phyloP scores from a whole-genome alignment of 306 rosid genomes.

The Carpinus viminea region DNA sequence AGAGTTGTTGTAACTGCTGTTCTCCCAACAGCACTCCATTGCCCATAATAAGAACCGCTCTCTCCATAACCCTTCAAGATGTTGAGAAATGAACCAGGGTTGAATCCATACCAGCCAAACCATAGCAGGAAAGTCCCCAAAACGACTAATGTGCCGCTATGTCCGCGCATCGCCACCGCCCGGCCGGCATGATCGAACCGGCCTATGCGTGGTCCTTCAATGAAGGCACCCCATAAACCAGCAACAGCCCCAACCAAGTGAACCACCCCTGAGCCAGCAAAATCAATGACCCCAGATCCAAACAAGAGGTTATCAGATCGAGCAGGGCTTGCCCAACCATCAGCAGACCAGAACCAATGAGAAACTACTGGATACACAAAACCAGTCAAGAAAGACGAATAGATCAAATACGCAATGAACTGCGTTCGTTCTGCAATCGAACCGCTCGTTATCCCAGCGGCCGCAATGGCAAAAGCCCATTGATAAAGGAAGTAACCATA shows the following conservation, averaged over 20 bases:
- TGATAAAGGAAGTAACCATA: slow-evolving; percentile 73
- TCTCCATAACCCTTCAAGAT: slow-evolving; percentile 44
- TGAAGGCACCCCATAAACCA: slow-evolving; percentile 77
- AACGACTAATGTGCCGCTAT: slow-evolving; percentile 70
- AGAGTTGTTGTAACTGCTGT: slow-evolving; percentile 88
- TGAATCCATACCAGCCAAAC: slow-evolving; percentile 98
- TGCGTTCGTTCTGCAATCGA: slow-evolving; percentile 90
- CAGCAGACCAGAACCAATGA: slow-evolving; percentile 67
- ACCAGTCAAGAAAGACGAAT: slow-evolving; percentile 82
- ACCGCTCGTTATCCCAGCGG: slow-evolving; percentile 91
- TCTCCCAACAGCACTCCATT: slow-evolving; percentile 89
- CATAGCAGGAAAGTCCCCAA: slow-evolving; percentile 83
- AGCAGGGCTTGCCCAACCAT: slow-evolving; percentile 60
- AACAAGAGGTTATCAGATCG: slow-evolving; percentile 36
- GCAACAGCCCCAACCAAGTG: slow-evolving; percentile 68
- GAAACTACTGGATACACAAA: slow-evolving; percentile 86
- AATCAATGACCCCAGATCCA: slow-evolving; percentile 63
- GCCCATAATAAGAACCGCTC: slow-evolving; percentile 59
- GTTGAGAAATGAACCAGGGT: slow-evolving; percentile 80
- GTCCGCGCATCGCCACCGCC: slow-evolving; percentile 54
- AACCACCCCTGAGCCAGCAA: slow-evolving; percentile 66
- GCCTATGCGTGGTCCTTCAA: slow-evolving; percentile 87
- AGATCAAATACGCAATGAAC: slow-evolving; percentile 79
- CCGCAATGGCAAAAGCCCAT: slow-evolving; percentile 97
- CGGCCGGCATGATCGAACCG: slow-evolving; percentile 67